Evolutionary conservation across 2,329 filamentous ascomycete genomes (phyloP), one percentile per base, ranked within the genome.

Genomic region (Endothia cerciana): DNA sequence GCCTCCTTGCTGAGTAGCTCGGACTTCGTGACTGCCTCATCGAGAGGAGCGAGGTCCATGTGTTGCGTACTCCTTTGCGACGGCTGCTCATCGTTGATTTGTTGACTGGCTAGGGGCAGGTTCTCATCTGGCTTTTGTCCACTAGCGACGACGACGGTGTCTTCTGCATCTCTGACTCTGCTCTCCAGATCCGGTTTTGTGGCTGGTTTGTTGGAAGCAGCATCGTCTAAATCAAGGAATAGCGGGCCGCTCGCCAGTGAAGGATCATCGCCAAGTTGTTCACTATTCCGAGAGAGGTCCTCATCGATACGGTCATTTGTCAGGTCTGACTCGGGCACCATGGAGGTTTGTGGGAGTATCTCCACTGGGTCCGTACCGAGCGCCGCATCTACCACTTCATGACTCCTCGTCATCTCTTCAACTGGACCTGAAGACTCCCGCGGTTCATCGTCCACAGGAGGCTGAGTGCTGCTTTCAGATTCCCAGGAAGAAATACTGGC

Each of bases 401-500:
- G 8, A 51, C 38, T 25, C 19, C 40, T 33, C 11, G 51, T 22
- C 25, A 40, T 19, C 22, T 33, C 60, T 15, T 60, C 58, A 13
- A 33, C 38, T 17, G 36, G 3, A 19, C 25, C 58, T 40, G 15
- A 38, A 22, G 56, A 49, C 38, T 65, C 60, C 56, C 60, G 43
- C 30, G 61, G 30, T 38, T 65, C 58, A 30, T 62, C 47, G 8
- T 28, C 55, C n/a, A 47, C n/a, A 28, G 66, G 65, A 5, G 69
- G 66, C 1, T 63, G 64, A 3, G 49, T 40, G 30, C 47, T 38
- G 19, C 51, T 62, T n/a, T 61, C 65, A 6, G 67, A 56, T 17
- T 66, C 59, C 49, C 70, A 38, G 51, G 69, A 63, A 40, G 68
- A 56, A 64, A 68, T 60, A 62, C 69, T 68, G 4, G 66, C 57